Base-by-base conservation (phyloP, 2,329 filamentous ascomycete genomes). In the Pseudogymnoascus sp. region DNA sequence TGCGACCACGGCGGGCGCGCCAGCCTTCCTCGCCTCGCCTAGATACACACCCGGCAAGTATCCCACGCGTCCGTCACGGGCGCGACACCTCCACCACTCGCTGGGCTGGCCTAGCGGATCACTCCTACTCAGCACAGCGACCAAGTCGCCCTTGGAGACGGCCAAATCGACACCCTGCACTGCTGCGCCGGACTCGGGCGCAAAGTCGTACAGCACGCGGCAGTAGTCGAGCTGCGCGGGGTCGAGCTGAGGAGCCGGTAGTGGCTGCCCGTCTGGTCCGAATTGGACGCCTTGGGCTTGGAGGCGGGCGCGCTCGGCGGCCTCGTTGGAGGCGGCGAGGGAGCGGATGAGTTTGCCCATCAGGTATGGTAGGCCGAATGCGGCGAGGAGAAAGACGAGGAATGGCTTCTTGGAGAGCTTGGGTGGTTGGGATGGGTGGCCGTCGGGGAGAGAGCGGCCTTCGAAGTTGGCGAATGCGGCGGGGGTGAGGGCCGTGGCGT, bases 21-120 rank as follows among this genome's bases (percentile, higher is more conserved):
- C 78, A 0, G 83, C 80, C 58, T 80, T 77, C 68, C 80, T 79
- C 25, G 84, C 78, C 57, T 94, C 82, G 75, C 96, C 91, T 28
- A 99, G 82, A 70, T 97, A 99, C 1, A 91, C 92, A 1, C 88
- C 86, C 2, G 95, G 94, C 5, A 99, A 81, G 71, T 97, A 99
- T 6, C 94, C 94, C 68, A 96, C 87, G 25, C 91, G 83, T 50
- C 91, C 92, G 71, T 97, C 91, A 63, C 94, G 83, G 12, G 93
- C 89, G 61, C 94, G 84, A 75, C 95, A 99, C 66, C 88, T 86
- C 94, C 94, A 99, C 94, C 94, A 99, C 71, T 99, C 93, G 59
- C 89, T 94, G 4, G 91, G 85, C 68, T 94, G 91, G 43, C 94
- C 94, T 70, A 93, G 84, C 0, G 94, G 94, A 69, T 99, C 94